Base-by-base conservation (phyloP, 1,139 yeast genomes). In the Pichia sp. region DNA sequence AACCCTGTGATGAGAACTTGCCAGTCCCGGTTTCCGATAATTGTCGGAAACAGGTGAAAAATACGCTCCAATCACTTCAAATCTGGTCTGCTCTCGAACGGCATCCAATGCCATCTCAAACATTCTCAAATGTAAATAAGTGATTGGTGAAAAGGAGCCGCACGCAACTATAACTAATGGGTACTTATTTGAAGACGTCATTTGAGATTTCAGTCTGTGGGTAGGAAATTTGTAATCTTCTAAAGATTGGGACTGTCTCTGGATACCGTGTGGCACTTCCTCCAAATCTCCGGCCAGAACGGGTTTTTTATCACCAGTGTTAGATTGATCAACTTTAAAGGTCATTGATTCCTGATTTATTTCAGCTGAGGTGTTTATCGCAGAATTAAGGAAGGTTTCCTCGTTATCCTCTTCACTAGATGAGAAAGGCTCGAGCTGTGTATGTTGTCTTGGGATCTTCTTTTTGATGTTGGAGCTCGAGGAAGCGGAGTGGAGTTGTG, bases 21-120 rank as follows among this genome's bases (percentile, higher is more conserved):
- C 97, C 46, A 92, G 70, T 0, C 99, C 99, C 42, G 87, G 88
- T 63, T 92, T 94, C 61, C 83, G 81, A 67, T 92, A 92, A 64
- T 88, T 88, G 56, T 92, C 96, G 45, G 90, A 79, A 8, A 92
- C 99, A 0, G 99, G 99, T n/a, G 95, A 85, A 65, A 86, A 94
- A 68, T 82, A 92, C 1, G 98, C 99, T 23, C 97, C 99, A 56
- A 92, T 77, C 34, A 92, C 95, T 64, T 94, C 98, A 58, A 88
- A 90, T 54, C 94, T 68, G 1, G 97, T 92, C 53, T 83, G 92
- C 62, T 92, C 98, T 41, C 85, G 72, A 43, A 94, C 85, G n/a
- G 95, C 81, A 64, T 92, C 98, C 57, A 92, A 68, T 0, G 98
- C 98, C 63, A 92, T 92, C 66, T 92, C 98, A 66, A 92, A 92